Conservation (phyloP, 371 early-diverging fungal genomes). For the Umbelopsis sp. region DNA sequence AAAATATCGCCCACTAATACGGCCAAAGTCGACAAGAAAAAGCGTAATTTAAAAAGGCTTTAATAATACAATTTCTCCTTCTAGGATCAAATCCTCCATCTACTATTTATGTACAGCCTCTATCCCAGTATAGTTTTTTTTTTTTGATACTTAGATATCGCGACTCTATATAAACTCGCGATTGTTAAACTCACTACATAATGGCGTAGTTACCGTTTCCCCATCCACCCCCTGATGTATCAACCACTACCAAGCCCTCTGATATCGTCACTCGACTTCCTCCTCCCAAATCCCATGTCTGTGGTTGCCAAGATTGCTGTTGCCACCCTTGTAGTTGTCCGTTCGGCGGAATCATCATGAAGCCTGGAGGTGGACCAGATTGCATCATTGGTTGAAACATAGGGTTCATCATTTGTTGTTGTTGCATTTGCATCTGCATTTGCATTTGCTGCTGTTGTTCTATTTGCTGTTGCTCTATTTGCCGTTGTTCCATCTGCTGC, state of each 20-base stretch:
- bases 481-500: conserved; percentile 23
- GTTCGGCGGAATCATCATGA: conserved; percentile 9
- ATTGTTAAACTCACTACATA: conserved; percentile 5
- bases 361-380: not conserved
- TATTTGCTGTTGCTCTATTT: conserved; percentile 24
- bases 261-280: conserved; percentile 4
- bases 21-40: conserved; percentile 6
- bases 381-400: conserved; percentile 7
- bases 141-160: not conserved
- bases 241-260: not conserved
- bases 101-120: conserved; percentile 14
- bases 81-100: conserved; percentile 12
- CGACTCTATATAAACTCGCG: too few relatives aligned
- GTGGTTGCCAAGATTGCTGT: not conserved
- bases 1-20: not conserved
- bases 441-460: conserved; percentile 20
- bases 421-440: conserved; percentile 17
- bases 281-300: conserved; percentile 17
- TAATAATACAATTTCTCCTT: not conserved
- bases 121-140: conserved; percentile 2
- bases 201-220: not conserved
- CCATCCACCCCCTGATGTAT: not conserved
- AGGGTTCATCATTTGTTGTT: conserved; percentile 13
- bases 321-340: not conserved
- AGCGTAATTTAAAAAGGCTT: conserved; percentile 14